Evolutionary conservation across 2,329 filamentous ascomycete species (phyloP).

Genomic region (Colletotrichum eremochloae): DNA sequence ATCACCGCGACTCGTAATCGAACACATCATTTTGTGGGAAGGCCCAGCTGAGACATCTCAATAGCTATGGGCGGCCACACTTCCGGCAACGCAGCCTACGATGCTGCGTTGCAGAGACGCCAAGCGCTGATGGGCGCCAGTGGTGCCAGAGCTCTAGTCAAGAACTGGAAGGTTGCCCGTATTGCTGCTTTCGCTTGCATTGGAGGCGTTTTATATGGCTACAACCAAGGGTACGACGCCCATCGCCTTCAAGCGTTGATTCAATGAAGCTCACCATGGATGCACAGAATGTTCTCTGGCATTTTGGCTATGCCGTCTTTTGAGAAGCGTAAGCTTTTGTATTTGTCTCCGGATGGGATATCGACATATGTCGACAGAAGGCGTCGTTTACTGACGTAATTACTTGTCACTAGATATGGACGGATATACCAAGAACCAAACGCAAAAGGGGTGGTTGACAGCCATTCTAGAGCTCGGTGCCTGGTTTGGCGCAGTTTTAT

Average conservation of each 20-base stretch:
- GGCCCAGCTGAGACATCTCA: background rate
- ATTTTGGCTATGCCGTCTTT: slow-evolving; percentile 71
- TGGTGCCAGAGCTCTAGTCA: slow-evolving; percentile 66
- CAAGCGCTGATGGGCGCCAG: slow-evolving; percentile 67
- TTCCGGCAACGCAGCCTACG: slow-evolving; percentile 55
- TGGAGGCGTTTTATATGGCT: slow-evolving; percentile 75
- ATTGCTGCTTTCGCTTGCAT: slow-evolving; percentile 74
- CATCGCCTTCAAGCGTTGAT: background rate
- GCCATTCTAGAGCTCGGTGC: slow-evolving; percentile 82
- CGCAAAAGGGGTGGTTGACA: slow-evolving; percentile 69
- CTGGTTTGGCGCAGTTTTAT: slow-evolving; percentile 80
- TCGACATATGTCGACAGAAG: background rate
- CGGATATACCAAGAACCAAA: slow-evolving; percentile 36
- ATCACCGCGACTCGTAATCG: background rate
- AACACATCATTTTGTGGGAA: background rate
- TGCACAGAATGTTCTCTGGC: slow-evolving; percentile 75
- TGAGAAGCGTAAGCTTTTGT: slow-evolving; percentile 58
- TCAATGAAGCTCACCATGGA: background rate
- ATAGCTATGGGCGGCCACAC: slow-evolving; percentile 57
- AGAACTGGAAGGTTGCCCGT: slow-evolving; percentile 72
- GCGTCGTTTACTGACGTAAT: slow-evolving; percentile 38
- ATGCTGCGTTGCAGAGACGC: slow-evolving; percentile 65
- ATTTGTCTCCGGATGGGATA: background rate
- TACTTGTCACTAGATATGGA: slow-evolving; percentile 63
- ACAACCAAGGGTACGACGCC: slow-evolving; percentile 62